A percentile compares a stretch with the other conserved stretches of the same genome.
These are phyloP conservation scores for Fistulina hepatica DNA, from an alignment of 1,284 basidiomycete species.

Conservation along the genomic window DNA sequence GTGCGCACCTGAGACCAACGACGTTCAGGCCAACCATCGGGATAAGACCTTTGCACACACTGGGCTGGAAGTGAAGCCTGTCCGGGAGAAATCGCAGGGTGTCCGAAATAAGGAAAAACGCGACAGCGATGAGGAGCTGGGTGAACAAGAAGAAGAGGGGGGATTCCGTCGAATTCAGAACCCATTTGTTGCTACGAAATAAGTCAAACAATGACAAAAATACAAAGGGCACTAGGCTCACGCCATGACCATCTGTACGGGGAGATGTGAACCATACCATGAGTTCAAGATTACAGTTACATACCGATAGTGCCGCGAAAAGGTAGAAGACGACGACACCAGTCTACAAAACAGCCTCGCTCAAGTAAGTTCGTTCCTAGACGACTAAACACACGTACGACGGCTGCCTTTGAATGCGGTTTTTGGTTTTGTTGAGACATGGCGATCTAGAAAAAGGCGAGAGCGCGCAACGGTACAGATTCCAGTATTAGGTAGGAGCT, in stretches of 20 bases:
- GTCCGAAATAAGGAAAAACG: slow-evolving; percentile 60
- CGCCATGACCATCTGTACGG: slow-evolving; percentile 70
- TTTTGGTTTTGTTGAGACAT: slow-evolving; percentile 15
- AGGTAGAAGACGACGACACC: slow-evolving; percentile 70
- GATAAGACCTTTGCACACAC: slow-evolving; percentile 57
- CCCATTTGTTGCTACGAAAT: slow-evolving; percentile 65
- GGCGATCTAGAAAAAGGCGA: no score
- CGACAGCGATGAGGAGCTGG: slow-evolving; percentile 69
- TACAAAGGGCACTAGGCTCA: slow-evolving; percentile 26
- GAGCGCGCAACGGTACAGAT: no score
- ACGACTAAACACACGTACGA: slow-evolving; percentile 13
- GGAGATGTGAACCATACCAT: slow-evolving; percentile 1
- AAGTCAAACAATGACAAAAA: slow-evolving; percentile 4
- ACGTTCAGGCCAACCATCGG: slow-evolving; percentile 70
- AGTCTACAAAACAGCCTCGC: slow-evolving; percentile 31
- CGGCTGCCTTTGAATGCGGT: slow-evolving; percentile 12
- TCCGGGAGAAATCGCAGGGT: slow-evolving; percentile 49
- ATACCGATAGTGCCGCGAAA: slow-evolving; percentile 69
- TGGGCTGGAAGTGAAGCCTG: slow-evolving; percentile 46
- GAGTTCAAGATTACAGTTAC: slow-evolving; percentile 24
- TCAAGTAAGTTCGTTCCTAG: neutral
- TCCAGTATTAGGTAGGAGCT: no score
- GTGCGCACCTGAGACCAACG: slow-evolving; percentile 65
- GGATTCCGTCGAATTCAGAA: slow-evolving; percentile 50
- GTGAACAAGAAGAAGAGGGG: slow-evolving; percentile 82